A percentile compares a stretch with the other conserved stretches of the same genome.
phyloP scores from a whole-genome alignment of 441 rosid species.

The Pelargonium cotyledonis region DNA sequence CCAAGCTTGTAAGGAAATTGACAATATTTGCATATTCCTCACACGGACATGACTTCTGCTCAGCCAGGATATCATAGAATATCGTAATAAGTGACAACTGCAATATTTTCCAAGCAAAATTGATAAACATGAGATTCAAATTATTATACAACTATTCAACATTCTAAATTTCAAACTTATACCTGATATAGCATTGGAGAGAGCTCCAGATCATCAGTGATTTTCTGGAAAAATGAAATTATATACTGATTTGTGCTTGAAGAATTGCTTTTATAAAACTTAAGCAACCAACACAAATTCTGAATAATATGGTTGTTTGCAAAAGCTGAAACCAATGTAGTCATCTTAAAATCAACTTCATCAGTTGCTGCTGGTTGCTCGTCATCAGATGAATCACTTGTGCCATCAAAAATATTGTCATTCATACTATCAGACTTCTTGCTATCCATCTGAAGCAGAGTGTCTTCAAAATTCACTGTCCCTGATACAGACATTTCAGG shows the following conservation, averaged over 20 bases:
- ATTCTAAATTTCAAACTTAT: conserved; percentile 9
- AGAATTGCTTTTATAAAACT: conserved; percentile 76
- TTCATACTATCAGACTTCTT: conserved; percentile 31
- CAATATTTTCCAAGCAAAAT: conserved; percentile 22
- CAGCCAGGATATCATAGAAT: conserved; percentile 74
- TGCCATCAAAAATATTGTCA: conserved; percentile 41
- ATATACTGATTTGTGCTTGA: conserved; percentile 54
- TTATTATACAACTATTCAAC: conserved; percentile 4
- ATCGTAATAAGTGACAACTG: conserved; percentile 78
- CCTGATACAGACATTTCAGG: conserved; percentile 35
- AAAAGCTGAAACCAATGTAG: conserved; percentile 69
- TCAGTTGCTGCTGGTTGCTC: conserved; percentile 50
- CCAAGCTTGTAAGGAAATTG: conserved; percentile 54
- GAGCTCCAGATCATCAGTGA: conserved; percentile 80
- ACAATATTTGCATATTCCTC: conserved; percentile 57
- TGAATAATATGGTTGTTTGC: conserved; percentile 74
- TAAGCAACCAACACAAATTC: conserved; percentile 90
- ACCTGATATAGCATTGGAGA: conserved; percentile 99
- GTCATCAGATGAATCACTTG: conserved; percentile 61
- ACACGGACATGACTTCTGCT: conserved; percentile 65
- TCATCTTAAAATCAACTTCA: conserved; percentile 94
- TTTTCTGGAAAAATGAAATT: conserved; percentile 58
- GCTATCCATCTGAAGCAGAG: conserved; percentile 28
- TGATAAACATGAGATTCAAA: conserved; percentile 16
- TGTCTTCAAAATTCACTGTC: conserved; percentile 24